phyloP scores from a whole-genome alignment of 1,284 basidiomycete species.

The Sphaerobolus stellatus region DNA sequence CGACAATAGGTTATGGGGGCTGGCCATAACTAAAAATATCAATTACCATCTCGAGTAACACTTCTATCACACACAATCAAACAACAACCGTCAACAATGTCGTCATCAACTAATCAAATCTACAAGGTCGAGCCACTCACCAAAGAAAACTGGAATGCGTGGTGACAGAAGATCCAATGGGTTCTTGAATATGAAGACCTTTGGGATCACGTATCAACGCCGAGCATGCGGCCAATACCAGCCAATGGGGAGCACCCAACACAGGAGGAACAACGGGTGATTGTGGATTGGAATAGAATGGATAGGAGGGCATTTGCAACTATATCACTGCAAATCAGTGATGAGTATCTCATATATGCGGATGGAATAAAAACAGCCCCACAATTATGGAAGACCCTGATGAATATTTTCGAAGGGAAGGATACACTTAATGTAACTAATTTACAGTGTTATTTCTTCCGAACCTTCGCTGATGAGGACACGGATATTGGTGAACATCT shows the following conservation, averaged over 20 bases:
- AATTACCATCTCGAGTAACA: no score
- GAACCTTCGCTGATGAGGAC: neutral
- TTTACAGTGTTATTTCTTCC: neutral
- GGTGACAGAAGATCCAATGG: neutral
- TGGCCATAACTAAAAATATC: no score
- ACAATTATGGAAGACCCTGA: neutral
- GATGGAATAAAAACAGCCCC: neutral
- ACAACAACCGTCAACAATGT: no score
- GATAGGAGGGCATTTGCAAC: neutral
- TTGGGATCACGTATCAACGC: neutral
- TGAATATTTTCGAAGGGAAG: neutral
- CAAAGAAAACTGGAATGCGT: neutral
- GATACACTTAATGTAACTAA: neutral
- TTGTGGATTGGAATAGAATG: neutral
- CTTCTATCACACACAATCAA: no score
- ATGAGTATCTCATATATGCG: slow-evolving; percentile 1
- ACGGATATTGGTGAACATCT: neutral
- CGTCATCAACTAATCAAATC: neutral
- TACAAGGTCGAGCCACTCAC: slow-evolving; percentile 2
- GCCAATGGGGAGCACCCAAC: neutral
- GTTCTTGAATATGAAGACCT: slow-evolving; percentile 2
- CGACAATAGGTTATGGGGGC: no score
- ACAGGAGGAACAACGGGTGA: neutral
- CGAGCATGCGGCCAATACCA: neutral
- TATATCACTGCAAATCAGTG: neutral